Evolutionary conservation across 2,329 filamentous ascomycete genomes (phyloP).

Genomic region (Talaromyces islandicus): DNA sequence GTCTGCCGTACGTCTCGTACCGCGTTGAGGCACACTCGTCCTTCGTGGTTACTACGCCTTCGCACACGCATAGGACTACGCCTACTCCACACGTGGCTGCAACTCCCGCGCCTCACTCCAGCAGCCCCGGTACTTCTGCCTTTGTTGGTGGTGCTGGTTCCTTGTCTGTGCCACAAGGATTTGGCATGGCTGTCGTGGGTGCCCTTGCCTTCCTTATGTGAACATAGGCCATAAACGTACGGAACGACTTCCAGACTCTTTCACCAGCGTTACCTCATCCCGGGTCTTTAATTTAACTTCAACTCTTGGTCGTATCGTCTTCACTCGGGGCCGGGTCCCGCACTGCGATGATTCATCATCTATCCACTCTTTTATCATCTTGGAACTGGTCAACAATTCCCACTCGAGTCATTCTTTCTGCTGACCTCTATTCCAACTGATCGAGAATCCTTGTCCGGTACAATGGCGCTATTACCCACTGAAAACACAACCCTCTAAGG

Average conservation of each 20-base stretch:
- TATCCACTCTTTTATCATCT: slow-evolving; percentile 4
- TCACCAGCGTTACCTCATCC: not conserved
- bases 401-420: not conserved
- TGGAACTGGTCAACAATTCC: not conserved
- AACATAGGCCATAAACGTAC: not conserved
- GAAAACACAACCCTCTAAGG: not conserved
- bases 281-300: not conserved
- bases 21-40: not conserved
- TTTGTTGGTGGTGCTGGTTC: slow-evolving; percentile 9
- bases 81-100: not conserved
- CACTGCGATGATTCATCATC: slow-evolving; percentile 9
- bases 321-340: slow-evolving; percentile 2
- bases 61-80: not conserved
- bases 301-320: slow-evolving; percentile 2
- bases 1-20: not conserved
- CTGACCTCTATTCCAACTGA: not conserved
- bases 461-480: not conserved
- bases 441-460: not conserved
- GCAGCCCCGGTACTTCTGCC: not conserved
- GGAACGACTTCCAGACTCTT: not conserved
- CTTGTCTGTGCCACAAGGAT: slow-evolving; percentile 1
- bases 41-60: not conserved
- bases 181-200: slow-evolving; percentile 8
- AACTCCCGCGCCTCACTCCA: not conserved
- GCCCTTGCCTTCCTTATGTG: slow-evolving; percentile 12